Evolutionary conservation across 225 moss, liverwort and hornwort genomes (phyloP).

Genomic region (Bryoerythrophyllum caledonicum): DNA sequence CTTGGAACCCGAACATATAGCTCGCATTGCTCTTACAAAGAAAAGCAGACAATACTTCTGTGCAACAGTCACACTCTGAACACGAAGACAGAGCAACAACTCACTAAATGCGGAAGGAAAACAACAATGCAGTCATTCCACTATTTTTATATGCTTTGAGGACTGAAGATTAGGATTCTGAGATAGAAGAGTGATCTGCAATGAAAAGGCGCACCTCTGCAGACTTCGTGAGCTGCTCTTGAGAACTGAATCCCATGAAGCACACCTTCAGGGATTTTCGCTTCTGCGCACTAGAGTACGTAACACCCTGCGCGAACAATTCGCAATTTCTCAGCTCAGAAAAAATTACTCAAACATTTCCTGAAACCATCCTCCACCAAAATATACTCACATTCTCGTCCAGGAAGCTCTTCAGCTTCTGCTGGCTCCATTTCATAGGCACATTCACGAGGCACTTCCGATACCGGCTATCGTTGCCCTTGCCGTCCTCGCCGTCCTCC

Average conservation of each 20-base stretch:
- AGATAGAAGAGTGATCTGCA: background rate
- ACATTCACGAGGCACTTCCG: slow-evolving; percentile 80
- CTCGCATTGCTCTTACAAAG: background rate
- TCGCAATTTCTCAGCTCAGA: background rate
- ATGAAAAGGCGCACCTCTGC: slow-evolving; percentile 55
- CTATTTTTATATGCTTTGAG: background rate
- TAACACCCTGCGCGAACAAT: slow-evolving; percentile 54
- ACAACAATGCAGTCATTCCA: background rate
- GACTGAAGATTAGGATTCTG: no score
- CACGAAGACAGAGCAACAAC: background rate
- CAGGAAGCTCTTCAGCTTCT: slow-evolving; percentile 54
- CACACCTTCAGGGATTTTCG: slow-evolving; percentile 86
- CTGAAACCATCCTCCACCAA: background rate
- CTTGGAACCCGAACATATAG: background rate
- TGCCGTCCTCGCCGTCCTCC: slow-evolving; percentile 20
- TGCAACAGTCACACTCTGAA: slow-evolving; percentile 7
- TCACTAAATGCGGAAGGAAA: background rate
- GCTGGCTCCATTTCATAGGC: slow-evolving; percentile 73
- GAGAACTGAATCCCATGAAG: slow-evolving; percentile 80
- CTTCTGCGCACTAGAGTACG: slow-evolving; percentile 85
- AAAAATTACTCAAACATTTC: background rate
- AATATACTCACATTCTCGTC: slow-evolving; percentile 47
- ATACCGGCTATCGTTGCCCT: slow-evolving; percentile 33
- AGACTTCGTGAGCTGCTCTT: slow-evolving; percentile 68
- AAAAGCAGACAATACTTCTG: background rate